These are phyloP conservation scores for Curvularia lunata DNA, from an alignment of 2,329 filamentous ascomycete species.

Conservation along the genomic window DNA sequence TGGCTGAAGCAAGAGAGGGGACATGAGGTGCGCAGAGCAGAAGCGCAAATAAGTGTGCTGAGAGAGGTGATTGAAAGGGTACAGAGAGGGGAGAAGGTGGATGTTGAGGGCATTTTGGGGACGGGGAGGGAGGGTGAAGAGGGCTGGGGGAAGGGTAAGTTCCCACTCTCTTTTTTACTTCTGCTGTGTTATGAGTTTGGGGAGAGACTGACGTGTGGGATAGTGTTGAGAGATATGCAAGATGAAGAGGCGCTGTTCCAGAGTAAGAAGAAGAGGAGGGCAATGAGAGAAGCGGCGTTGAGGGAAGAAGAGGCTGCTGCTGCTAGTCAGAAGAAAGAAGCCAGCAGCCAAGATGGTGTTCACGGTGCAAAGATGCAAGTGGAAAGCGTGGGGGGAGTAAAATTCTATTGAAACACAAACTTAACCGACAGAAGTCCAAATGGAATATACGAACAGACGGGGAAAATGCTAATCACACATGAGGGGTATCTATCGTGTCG, in stretches of 20 bases:
- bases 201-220: conserved; percentile 17
- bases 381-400: conserved; percentile 40
- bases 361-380: conserved; percentile 31
- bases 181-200: neutral
- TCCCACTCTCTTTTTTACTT: neutral
- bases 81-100: conserved; percentile 51
- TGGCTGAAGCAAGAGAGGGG: conserved; percentile 76
- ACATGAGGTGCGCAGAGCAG: conserved; percentile 75
- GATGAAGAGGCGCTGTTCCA: conserved; percentile 64
- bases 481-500: neutral
- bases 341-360: conserved; percentile 40
- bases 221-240: conserved; percentile 71
- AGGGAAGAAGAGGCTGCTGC: conserved; percentile 8
- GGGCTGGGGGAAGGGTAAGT: conserved; percentile 85
- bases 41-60: conserved; percentile 77
- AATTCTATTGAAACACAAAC: conserved; percentile 35
- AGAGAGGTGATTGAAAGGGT: conserved; percentile 69
- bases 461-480: neutral
- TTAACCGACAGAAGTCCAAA: too few relatives aligned
- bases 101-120: conserved; percentile 82
- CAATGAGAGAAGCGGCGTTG: conserved; percentile 28
- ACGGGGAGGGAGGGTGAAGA: conserved; percentile 78
- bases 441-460: neutral
- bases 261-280: conserved; percentile 48
- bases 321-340: conserved; percentile 20